A percentile compares a stretch with the other conserved stretches of the same genome.
Conservation (phyloP, 176 grass and related monocot species). For the Carex scoparia region DNA sequence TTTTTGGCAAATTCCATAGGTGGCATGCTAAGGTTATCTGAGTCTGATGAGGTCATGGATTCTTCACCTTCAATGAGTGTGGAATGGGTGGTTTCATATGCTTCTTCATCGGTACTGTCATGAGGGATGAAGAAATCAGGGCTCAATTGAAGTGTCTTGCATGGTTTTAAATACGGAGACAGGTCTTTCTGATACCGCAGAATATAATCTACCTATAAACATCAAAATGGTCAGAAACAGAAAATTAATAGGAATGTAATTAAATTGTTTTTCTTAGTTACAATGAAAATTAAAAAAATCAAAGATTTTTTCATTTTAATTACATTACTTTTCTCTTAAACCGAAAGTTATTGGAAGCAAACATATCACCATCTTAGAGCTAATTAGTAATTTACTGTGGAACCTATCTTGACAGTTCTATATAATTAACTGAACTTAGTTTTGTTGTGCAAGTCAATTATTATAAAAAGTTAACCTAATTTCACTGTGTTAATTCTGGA, state of each 20-base stretch:
- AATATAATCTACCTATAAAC: constrained; percentile 78
- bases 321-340: no score
- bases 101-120: constrained; percentile 62
- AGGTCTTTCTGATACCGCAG: constrained; percentile 65
- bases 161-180: constrained; percentile 62
- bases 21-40: constrained; percentile 65
- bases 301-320: neutral
- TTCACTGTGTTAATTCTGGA: neutral
- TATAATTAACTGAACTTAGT: neutral
- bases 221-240: neutral
- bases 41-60: constrained; percentile 76
- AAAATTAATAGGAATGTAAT: neutral
- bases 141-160: constrained; percentile 84
- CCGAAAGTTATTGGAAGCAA: neutral
- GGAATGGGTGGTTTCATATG: constrained; percentile 68
- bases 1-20: constrained; percentile 57
- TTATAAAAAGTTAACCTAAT: neutral
- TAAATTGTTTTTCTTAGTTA: neutral
- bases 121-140: constrained; percentile 95
- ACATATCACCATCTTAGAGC: neutral
- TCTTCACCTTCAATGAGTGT: constrained; percentile 86
- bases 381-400: neutral
- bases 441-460: constrained; percentile 3
- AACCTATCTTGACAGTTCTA: neutral
- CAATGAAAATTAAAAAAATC: neutral